These are phyloP conservation scores for Gardenia jasminoides DNA, from an alignment of 257 asterid species.

Conservation along the genomic window DNA sequence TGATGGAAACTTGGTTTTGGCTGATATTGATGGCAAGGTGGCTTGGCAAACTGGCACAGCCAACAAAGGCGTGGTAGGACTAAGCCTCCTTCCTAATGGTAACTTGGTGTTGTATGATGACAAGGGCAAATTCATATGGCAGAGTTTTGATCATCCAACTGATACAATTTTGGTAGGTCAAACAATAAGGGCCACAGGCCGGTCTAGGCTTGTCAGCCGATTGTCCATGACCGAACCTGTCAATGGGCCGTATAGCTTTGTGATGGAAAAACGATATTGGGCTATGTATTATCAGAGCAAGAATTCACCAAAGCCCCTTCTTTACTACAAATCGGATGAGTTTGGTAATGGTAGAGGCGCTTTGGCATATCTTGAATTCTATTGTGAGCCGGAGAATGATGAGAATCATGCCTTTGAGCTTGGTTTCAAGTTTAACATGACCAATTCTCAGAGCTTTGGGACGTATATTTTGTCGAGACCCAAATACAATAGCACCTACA, in stretches of 20 bases:
- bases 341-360: slow-evolving; percentile 33
- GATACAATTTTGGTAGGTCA: slow-evolving; percentile 36
- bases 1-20: slow-evolving; percentile 31
- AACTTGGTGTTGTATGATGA: slow-evolving; percentile 29
- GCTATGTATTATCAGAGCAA: slow-evolving; percentile 23
- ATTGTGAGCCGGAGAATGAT: slow-evolving; percentile 14
- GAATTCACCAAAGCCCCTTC: slow-evolving; percentile 14
- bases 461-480: slow-evolving; percentile 32
- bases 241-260: slow-evolving; percentile 30
- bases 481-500: slow-evolving; percentile 40
- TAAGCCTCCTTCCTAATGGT: slow-evolving; percentile 21
- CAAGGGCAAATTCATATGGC: slow-evolving; percentile 26
- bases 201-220: slow-evolving; percentile 24
- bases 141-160: slow-evolving; percentile 36
- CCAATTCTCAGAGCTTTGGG: slow-evolving; percentile 27
- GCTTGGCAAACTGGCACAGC: slow-evolving; percentile 31
- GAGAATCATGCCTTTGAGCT: slow-evolving; percentile 37
- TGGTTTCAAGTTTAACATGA: slow-evolving; percentile 27
- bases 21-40: slow-evolving; percentile 25
- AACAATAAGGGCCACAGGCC: slow-evolving; percentile 20
- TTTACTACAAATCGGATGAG: slow-evolving; percentile 32
- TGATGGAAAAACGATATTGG: slow-evolving; percentile 18
- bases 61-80: slow-evolving; percentile 28
- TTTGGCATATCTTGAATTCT: slow-evolving; percentile 31
- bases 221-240: slow-evolving; percentile 16